Percentiles rank a stretch among this genome's conserved stretches.
Conservation (phyloP, 352 stramenopile genomes). For the Phytophthora fragariaefolia region DNA sequence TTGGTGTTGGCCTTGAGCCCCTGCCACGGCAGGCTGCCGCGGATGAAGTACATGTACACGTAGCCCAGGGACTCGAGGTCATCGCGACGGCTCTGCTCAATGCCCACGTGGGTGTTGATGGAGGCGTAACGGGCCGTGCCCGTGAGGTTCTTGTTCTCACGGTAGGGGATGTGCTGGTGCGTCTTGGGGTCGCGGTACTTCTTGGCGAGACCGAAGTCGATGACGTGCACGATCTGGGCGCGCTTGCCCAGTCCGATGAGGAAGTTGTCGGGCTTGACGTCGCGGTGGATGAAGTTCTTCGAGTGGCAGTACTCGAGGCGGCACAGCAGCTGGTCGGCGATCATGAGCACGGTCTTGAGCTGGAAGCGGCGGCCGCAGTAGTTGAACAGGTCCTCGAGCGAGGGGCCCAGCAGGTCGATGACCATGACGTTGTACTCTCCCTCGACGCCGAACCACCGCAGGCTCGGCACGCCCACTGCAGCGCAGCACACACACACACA, state of each 20-base stretch:
- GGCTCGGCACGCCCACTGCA: slow-evolving; percentile 97
- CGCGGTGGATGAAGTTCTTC: slow-evolving; percentile 92
- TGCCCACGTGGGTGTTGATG: slow-evolving; percentile 99
- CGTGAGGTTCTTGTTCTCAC: slow-evolving; percentile 93
- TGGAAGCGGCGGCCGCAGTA: slow-evolving; percentile 90
- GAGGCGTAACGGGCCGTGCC: slow-evolving; percentile 97
- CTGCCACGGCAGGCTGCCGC: slow-evolving; percentile 97
- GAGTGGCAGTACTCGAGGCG: slow-evolving; percentile 90
- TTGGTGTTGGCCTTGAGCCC: slow-evolving; percentile 96
- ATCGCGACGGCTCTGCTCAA: slow-evolving; percentile 97
- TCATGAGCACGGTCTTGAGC: slow-evolving; percentile 97
- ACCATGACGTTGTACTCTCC: slow-evolving; percentile 99
- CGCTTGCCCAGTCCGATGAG: slow-evolving; percentile 88
- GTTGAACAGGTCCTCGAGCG: slow-evolving; percentile 90
- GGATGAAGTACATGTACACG: slow-evolving; percentile 95
- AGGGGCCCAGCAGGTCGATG: slow-evolving; percentile 98
- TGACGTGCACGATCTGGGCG: slow-evolving; percentile 88
- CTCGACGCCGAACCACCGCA: slow-evolving; percentile 99
- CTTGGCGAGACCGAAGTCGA: slow-evolving; percentile 92
- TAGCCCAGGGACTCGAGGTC: slow-evolving; percentile 98
- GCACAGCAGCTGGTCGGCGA: slow-evolving; percentile 87
- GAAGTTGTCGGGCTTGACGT: slow-evolving; percentile 93
- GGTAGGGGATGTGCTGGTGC: slow-evolving; percentile 92
- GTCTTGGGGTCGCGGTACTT: slow-evolving; percentile 91
- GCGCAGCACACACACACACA: slow-evolving; percentile 18